These are phyloP conservation scores for Neonectria magnoliae DNA, from an alignment of 2,329 filamentous ascomycete species.

Conservation along the genomic window DNA sequence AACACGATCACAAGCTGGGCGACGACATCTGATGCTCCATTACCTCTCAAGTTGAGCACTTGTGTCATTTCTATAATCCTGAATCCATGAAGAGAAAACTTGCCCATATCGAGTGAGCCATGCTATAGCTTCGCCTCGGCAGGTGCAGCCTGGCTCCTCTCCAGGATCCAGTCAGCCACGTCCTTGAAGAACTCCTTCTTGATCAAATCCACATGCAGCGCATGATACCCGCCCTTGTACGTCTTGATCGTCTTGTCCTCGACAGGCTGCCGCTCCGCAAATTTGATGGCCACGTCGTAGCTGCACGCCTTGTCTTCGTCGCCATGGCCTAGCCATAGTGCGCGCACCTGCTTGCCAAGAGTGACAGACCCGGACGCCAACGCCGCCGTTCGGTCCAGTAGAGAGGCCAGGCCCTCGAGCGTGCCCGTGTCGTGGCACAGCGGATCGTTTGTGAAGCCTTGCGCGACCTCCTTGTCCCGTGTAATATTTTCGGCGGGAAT, in stretches of 20 bases:
- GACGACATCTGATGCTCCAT: background rate
- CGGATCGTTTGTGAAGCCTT: conserved; percentile 70
- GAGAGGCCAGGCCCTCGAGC: conserved; percentile 78
- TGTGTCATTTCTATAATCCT: background rate
- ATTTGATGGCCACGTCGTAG: conserved; percentile 71
- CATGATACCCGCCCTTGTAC: conserved; percentile 84
- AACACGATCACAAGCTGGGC: background rate
- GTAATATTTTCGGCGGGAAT: conserved; percentile 72
- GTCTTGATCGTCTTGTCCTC: conserved; percentile 76
- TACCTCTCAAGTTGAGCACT: background rate
- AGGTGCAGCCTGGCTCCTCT: conserved; percentile 43
- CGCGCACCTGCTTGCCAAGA: conserved; percentile 64
- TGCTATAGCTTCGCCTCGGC: conserved; percentile 52
- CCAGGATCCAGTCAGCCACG: conserved; percentile 73
- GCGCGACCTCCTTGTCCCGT: conserved; percentile 71
- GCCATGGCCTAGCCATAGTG: conserved; percentile 80
- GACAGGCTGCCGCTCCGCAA: conserved; percentile 67
- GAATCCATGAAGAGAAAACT: background rate
- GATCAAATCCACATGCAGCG: conserved; percentile 70
- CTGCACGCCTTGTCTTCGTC: conserved; percentile 76
- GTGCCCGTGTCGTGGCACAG: conserved; percentile 87
- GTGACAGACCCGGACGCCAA: conserved; percentile 66
- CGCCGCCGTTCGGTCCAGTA: conserved; percentile 77
- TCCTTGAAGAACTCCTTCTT: conserved; percentile 67
- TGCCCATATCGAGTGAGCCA: background rate